These are phyloP conservation scores for Jackrogersella minutella DNA, from an alignment of 495 filamentous ascomycete genomes.

Conservation along the genomic window DNA sequence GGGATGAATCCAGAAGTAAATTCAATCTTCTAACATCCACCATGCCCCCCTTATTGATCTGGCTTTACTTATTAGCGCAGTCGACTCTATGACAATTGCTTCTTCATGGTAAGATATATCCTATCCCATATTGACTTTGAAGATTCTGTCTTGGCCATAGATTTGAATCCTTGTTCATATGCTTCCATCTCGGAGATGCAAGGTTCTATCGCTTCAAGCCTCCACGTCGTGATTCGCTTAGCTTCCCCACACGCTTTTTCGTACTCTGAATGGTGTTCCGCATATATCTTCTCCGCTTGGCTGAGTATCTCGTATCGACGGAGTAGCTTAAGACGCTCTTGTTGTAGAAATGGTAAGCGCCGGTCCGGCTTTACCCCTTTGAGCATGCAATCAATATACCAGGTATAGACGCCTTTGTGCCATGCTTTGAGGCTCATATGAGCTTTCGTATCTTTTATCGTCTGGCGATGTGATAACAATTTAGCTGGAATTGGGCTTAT, in stretches of 20 bases:
- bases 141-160: not conserved
- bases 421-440: not conserved
- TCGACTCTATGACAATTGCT: not conserved
- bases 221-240: not conserved
- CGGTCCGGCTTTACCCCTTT: not conserved
- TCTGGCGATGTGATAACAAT: not conserved
- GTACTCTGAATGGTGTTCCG: not conserved
- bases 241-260: not conserved
- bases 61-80: not conserved
- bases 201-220: not conserved
- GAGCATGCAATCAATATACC: slow-evolving; percentile 1
- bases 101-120: not conserved
- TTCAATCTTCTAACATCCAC: not conserved
- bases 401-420: slow-evolving; percentile 3
- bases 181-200: slow-evolving; percentile 1
- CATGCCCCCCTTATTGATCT: not conserved
- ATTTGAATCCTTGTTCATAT: not conserved
- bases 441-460: not conserved
- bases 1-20: not conserved
- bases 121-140: not conserved
- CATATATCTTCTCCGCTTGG: not conserved
- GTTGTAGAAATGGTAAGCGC: not conserved
- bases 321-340: not conserved
- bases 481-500: not conserved
- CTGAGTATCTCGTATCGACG: not conserved